phyloP scores from a whole-genome alignment of 176 grass and related monocot species.

The Oryza glumipatula region DNA sequence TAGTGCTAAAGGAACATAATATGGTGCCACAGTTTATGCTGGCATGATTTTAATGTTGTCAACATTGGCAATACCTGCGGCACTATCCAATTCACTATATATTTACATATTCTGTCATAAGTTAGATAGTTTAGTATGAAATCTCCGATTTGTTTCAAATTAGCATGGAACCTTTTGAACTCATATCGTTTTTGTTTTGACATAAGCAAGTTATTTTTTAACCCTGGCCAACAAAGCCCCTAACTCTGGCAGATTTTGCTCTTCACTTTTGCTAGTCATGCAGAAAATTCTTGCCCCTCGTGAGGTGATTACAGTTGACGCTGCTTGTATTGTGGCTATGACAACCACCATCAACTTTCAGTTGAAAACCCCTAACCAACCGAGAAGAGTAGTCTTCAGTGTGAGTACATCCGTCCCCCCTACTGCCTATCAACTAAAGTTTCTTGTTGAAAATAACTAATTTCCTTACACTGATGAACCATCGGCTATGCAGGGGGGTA shows the following conservation, averaged over 20 bases:
- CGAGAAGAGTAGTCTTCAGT: constrained; percentile 75
- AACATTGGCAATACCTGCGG: neutral
- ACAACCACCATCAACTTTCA: constrained; percentile 75
- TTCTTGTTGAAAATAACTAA: constrained; percentile 2
- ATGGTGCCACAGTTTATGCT: neutral
- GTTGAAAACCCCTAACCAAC: constrained; percentile 71
- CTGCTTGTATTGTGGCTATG: constrained; percentile 84
- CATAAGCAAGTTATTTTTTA: constrained; percentile 36
- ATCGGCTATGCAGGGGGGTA: constrained; percentile 63
- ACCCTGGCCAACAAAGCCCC: neutral
- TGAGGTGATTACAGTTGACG: constrained; percentile 74
- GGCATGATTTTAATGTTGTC: neutral
- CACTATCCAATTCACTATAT: neutral
- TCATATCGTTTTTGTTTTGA: constrained; percentile 22
- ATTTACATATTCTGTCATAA: neutral
- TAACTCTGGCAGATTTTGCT: constrained; percentile 33
- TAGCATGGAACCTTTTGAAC: neutral
- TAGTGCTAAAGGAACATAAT: constrained; percentile 9
- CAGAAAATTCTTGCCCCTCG: constrained; percentile 87
- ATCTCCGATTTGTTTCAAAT: constrained; percentile 25
- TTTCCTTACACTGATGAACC: constrained; percentile 20
- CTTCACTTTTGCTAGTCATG: constrained; percentile 66
- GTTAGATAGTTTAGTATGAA: neutral
- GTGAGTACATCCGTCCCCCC: constrained; percentile 43
- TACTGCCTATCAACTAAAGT: neutral